Evolutionary conservation across 139 green algal genomes (phyloP), one percentile per base, ranked within the genome.

Genomic region (Chlorella sorokiniana): DNA sequence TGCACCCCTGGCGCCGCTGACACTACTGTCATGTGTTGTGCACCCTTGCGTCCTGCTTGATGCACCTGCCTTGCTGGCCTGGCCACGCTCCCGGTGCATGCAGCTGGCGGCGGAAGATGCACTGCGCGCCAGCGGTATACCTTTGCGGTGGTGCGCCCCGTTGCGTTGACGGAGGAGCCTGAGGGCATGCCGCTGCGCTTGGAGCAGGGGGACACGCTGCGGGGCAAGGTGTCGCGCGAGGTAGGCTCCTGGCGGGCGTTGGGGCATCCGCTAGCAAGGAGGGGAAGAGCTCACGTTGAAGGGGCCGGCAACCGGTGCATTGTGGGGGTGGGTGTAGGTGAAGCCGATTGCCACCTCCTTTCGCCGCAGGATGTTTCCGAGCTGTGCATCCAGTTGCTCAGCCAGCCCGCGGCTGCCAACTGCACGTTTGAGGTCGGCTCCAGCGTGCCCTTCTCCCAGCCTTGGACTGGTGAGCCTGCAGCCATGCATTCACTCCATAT

Each of bases 381-480:
- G 59, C 87, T 98, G 45, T 96, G 91, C 52, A 88, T 94, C 2
- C 86, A 86, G 56, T 81, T 94, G 52, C 89, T 98, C 63, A 33
- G 79, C 18, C 76, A 80, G n/a, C 83, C 88, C 2, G 76, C 80
- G 0, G 90, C 86, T 5, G 31, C 59, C 1, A 72, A 92, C 81
- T 92, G 78, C 29, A 98, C 95, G 1, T 98, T 98, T 89, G 95
- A 98, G 88, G 84, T 98, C 44, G 94, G 91, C 41, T 93, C 84
- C n/a, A 94, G 92, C 0, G 80, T 95, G 45, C 93, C 94, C 41
- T 98, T 98, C 88, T 89, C 81, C 27, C 82, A 92, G 79, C 88
- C 91, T 1, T 97, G 87, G 83, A 73, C 67, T 3, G 84, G 42
- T 52, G 81, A 73, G 42, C 25, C 22, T n/a, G 42, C 41, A 16